Conservation (phyloP, 306 rosid species). For the Astragalus glycyphyllos region DNA sequence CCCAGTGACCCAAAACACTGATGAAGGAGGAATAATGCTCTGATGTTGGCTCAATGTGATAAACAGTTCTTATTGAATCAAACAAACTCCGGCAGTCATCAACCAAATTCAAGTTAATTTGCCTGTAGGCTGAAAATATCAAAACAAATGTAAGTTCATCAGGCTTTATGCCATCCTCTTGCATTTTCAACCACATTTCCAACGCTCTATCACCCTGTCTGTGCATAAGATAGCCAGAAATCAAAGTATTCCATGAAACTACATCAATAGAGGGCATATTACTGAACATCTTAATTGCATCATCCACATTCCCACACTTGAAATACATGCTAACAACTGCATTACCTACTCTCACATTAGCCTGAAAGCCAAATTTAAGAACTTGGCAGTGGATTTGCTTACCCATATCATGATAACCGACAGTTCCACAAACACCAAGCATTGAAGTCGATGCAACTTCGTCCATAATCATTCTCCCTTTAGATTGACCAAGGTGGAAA, state of each 20-base stretch:
- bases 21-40: slow-evolving; percentile 77
- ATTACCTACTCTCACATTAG: slow-evolving; percentile 73
- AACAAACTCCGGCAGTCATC: slow-evolving; percentile 66
- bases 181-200: slow-evolving; percentile 73
- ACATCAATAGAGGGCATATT: slow-evolving; percentile 57
- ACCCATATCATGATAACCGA: slow-evolving; percentile 80
- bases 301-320: slow-evolving; percentile 81
- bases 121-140: slow-evolving; percentile 75
- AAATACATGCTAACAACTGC: slow-evolving; percentile 81
- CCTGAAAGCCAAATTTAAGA: slow-evolving; percentile 61
- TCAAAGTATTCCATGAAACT: slow-evolving; percentile 86
- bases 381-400: slow-evolving; percentile 78
- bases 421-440: slow-evolving; percentile 70
- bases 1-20: slow-evolving; percentile 90
- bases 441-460: slow-evolving; percentile 67
- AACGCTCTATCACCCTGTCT: slow-evolving; percentile 76
- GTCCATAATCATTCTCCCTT: slow-evolving; percentile 70
- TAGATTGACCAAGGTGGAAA: slow-evolving; percentile 53
- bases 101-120: slow-evolving; percentile 68
- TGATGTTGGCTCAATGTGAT: slow-evolving; percentile 64
- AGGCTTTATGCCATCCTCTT: slow-evolving; percentile 66
- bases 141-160: slow-evolving; percentile 63
- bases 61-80: slow-evolving; percentile 57
- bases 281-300: slow-evolving; percentile 58
- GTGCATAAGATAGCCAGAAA: slow-evolving; percentile 75